Evolutionary conservation across 257 asterid species (phyloP), one percentile per base, ranked within the genome.

Genomic region (Petunia secreta): DNA sequence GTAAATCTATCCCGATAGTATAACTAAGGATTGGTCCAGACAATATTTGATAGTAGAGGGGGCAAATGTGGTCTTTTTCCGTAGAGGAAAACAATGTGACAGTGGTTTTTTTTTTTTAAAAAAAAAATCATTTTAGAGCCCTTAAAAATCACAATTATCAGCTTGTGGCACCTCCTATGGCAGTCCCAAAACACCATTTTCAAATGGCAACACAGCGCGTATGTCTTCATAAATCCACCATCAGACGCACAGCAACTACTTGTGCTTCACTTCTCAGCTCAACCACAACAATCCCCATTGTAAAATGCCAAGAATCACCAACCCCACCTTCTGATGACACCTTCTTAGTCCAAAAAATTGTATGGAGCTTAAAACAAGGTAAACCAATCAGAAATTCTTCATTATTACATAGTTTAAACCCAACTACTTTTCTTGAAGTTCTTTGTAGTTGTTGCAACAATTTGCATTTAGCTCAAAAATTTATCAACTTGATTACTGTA

Each of bases 361-460:
- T 85, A 83, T 87, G 93, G 93, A 79, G 86, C 78, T 83, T 91
- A 37, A 91, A 81, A 85, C 87, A 85, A 89, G 95, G 92, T 84
- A 89, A 85, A 78, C 81, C 87, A 6, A 78, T 84, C 4, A 36
- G 48, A 80, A 88, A 80, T 80, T 50, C 84, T 79, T 85, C 80
- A 62, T 16, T 88, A 68, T 80, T 85, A 80, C 53, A 80, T 81
- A 86, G 84, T 75, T 84, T 93, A 40, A 88, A 86, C 81, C 89
- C 97, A 36, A 84, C 88, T 44, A 71, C 83, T 14, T 91, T 89
- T 78, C 63, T 90, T 11, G 90, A 89, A 78, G 78, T 90, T 84
- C 85, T 90, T 46, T 68, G 48, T 80, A 78, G 86, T 84, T 91
- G 88, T 79, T 85, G 92, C 59, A 63, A 85, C 75, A 81, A 91